phyloP scores from a whole-genome alignment of 805 yeast species.

The Vanderwaltozyma verrucispora region DNA sequence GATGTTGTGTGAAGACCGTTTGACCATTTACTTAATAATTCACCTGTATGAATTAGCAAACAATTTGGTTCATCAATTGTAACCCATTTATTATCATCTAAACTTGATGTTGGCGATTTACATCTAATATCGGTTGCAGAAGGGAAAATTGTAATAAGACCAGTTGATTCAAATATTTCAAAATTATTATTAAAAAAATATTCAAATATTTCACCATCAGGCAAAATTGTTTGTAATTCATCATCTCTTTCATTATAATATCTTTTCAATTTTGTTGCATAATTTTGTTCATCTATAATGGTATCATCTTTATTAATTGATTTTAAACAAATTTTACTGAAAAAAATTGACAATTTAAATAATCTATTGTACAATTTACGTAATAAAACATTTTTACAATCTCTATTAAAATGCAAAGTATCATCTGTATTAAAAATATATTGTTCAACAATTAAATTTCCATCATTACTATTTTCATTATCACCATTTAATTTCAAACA shows the following conservation, averaged over 20 bases:
- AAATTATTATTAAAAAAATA: conserved; percentile 12
- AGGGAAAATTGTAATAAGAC: conserved; percentile 23
- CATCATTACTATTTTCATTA: too few relatives aligned
- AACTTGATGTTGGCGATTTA: conserved; percentile 16
- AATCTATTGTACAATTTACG: conserved; percentile 13
- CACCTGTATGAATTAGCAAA: conserved; percentile 23
- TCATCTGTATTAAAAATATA: conserved; percentile 17
- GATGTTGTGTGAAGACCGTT: conserved; percentile 17
- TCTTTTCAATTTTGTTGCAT: conserved; percentile 16
- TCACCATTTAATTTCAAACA: conserved; percentile 3
- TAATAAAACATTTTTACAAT: conserved; percentile 8
- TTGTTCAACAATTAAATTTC: conserved; percentile 17
- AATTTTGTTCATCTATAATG: conserved; percentile 1
- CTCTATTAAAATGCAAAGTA: conserved; percentile 10
- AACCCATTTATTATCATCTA: conserved; percentile 21
- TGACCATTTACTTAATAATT: conserved; percentile 12
- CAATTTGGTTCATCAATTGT: conserved; percentile 19
- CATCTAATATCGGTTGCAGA: conserved; percentile 16
- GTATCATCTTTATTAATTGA: conserved; percentile 6
- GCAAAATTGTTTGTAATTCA: conserved; percentile 2
- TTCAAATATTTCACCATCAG: conserved; percentile 12
- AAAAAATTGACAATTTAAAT: conserved; percentile 16
- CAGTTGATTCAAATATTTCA: conserved; percentile 10
- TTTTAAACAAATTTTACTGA: conserved; percentile 14
- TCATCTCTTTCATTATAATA: conserved; percentile 4